phyloP scores from a whole-genome alignment of 768 basidiomycete species.

The Paxillus involutus region DNA sequence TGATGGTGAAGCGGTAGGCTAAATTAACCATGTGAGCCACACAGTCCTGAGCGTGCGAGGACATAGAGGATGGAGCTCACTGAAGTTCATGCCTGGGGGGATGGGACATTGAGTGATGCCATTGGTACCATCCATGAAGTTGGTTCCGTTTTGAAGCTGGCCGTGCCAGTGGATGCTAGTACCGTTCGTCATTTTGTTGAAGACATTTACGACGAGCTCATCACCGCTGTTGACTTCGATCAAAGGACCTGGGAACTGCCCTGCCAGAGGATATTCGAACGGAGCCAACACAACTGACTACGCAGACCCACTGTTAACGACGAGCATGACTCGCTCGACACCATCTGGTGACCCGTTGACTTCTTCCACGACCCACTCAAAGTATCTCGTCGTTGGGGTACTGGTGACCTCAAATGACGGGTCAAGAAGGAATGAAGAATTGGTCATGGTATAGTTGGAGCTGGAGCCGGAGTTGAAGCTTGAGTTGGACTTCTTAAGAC shows the following conservation, averaged over 20 bases:
- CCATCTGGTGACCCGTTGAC: conserved; percentile 42
- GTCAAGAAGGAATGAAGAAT: conserved; percentile 31
- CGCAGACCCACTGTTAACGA: conserved; percentile 41
- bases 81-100: conserved; percentile 44
- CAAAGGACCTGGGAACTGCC: conserved; percentile 35
- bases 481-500: conserved; percentile 20
- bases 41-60: no score
- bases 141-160: conserved; percentile 44
- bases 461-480: conserved; percentile 4
- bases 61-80: conserved; percentile 19
- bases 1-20: conserved; percentile 41
- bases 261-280: conserved; percentile 14
- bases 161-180: conserved; percentile 36
- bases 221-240: conserved; percentile 36
- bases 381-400: conserved; percentile 40
- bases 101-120: conserved; percentile 54
- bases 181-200: conserved; percentile 31
- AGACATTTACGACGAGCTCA: conserved; percentile 34
- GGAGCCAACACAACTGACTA: neutral
- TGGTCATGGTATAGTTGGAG: conserved; percentile 17
- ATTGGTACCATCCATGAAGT: conserved; percentile 47
- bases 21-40: neutral
- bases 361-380: conserved; percentile 42
- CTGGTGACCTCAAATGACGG: conserved; percentile 24
- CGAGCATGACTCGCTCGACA: conserved; percentile 40